Conservation (phyloP, 2,329 filamentous ascomycete genomes). For the Capronia americana region DNA sequence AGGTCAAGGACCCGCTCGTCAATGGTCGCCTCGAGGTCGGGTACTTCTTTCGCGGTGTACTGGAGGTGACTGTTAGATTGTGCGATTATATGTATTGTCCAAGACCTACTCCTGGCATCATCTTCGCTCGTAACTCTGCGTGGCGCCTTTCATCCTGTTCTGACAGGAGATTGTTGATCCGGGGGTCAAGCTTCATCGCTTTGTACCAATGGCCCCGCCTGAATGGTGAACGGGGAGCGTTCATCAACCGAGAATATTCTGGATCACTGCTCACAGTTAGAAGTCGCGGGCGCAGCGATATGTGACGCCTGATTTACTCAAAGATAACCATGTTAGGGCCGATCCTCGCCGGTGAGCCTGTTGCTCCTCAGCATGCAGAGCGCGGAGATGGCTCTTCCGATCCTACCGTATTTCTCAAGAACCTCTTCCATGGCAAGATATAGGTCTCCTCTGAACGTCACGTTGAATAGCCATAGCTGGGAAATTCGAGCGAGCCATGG, state of each 20-base stretch:
- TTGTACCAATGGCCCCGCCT: conserved; percentile 25
- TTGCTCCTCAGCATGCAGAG: not conserved
- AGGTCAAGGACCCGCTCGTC: conserved; percentile 20
- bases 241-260: conserved; percentile 15
- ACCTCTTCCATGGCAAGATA: conserved; percentile 13
- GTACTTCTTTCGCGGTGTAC: conserved; percentile 34
- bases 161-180: conserved; percentile 30
- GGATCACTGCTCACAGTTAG: conserved; percentile 20
- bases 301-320: not conserved
- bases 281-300: not conserved
- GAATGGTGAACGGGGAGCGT: conserved; percentile 21
- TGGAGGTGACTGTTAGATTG: conserved; percentile 8
- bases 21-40: conserved; percentile 30
- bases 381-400: not conserved
- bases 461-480: conserved; percentile 14
- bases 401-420: conserved; percentile 6
- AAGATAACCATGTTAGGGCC: conserved; percentile 23
- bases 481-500: conserved; percentile 10
- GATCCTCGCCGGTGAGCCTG: conserved; percentile 35
- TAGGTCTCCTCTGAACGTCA: conserved; percentile 8
- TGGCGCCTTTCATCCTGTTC: conserved; percentile 28
- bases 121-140: conserved; percentile 24
- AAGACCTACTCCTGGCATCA: conserved; percentile 22
- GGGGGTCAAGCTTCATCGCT: conserved; percentile 23
- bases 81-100: not conserved